Evolutionary conservation across 1,139 yeast genomes (phyloP), one percentile per base, ranked within the genome.

Genomic region (Suhomyces coccinellae): DNA sequence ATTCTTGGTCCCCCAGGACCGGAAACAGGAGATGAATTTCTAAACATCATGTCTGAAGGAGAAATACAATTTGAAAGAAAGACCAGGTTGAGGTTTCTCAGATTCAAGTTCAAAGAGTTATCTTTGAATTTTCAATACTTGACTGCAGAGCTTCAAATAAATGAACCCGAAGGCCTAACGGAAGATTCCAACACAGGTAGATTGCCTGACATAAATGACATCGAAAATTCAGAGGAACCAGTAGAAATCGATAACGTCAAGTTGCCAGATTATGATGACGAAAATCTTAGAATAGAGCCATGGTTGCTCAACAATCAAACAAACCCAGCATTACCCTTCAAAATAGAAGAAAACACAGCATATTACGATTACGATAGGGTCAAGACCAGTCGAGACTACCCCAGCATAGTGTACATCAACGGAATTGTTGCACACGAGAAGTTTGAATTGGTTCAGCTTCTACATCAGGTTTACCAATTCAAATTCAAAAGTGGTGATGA

Each of bases 341-440:
- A 12, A 10, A 15, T 41, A 3, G 32, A 33, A 33, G 38, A 42
- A 2, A 33, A 37, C 28, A 22, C 22, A 15, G 41, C 33, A 6
- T 16, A 16, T 14, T 42, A 37, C 22, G 38, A 42, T 22, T 37
- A 37, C 17, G 38, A 42, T 9, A 33, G 24, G 24, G 24, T 24
- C 5, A 33, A 37, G 10, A 33, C 17, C 6, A 28, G 12, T 17
- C 41, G 40, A n/a, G 50, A 53, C 35, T 47, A 49, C 31, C 55
- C 57, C 2, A 29, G 39, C 2, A 22, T 33, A 4, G 30, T 51
- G 15, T 51, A 46, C 42, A 22, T 29, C 8, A 46, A 48, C n/a
- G 59, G 58, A 2, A 54, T 65, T 16, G 34, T 46, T 13, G 45
- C 61, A 0, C 28, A 32, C 15, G 38, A 54, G 12, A 50, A 50